phyloP scores from a whole-genome alignment of 495 filamentous ascomycete genomes.

The Penicillium lagena region DNA sequence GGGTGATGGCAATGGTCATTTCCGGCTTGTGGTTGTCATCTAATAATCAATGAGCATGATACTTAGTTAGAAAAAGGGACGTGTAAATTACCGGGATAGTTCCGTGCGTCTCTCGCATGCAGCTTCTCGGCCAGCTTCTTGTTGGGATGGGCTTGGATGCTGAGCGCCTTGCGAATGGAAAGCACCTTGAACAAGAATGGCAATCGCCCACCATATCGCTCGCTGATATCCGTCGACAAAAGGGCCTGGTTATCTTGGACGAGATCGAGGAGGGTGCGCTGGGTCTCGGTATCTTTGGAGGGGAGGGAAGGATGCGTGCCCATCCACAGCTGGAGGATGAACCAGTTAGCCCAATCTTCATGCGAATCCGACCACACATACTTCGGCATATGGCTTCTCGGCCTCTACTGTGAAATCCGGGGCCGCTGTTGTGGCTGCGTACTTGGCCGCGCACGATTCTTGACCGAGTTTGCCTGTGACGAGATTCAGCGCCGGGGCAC shows the following conservation, averaged over 20 bases:
- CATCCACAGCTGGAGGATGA: conserved; percentile 78
- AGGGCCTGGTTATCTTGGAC: conserved; percentile 84
- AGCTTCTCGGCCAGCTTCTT: conserved; percentile 92
- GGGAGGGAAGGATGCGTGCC: conserved; percentile 95
- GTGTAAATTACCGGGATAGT: conserved; percentile 66
- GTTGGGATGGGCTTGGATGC: conserved; percentile 96
- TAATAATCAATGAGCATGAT: conserved; percentile 10
- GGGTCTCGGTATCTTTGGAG: conserved; percentile 78
- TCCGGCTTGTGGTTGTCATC: conserved; percentile 99
- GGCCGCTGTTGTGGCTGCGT: conserved; percentile 68
- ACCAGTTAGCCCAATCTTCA: conserved; percentile 10
- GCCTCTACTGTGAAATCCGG: conserved; percentile 68
- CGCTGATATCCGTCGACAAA: conserved; percentile 61
- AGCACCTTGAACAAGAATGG: conserved; percentile 98
- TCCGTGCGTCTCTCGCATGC: conserved; percentile 78
- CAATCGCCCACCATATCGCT: conserved; percentile 70
- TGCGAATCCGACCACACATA: conserved; percentile 13
- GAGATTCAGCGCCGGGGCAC: conserved; percentile 20
- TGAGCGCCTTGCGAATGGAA: conserved; percentile 86
- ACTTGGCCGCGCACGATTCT: conserved; percentile 67
- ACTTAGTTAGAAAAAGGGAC: background rate
- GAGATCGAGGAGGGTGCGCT: conserved; percentile 82
- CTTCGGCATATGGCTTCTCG: conserved; percentile 80
- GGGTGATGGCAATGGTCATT: conserved; percentile 96
- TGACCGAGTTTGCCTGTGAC: conserved; percentile 63